phyloP scores from a whole-genome alignment of 768 basidiomycete genomes.

The Dictyophora rubrovolvata region DNA sequence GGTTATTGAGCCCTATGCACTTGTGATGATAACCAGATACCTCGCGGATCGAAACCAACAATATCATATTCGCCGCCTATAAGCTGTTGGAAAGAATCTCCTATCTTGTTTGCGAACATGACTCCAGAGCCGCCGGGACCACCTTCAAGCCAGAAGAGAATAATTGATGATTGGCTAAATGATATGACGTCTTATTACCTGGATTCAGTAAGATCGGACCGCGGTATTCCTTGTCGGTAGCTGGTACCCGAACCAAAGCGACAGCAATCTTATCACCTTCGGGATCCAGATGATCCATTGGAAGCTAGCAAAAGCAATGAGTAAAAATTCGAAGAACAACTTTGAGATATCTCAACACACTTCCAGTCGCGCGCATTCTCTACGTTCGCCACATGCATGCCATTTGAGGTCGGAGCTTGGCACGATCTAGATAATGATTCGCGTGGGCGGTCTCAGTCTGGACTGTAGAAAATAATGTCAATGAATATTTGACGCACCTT shows the following conservation, averaged over 20 bases:
- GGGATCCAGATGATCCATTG: slow-evolving; percentile 34
- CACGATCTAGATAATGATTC: slow-evolving; percentile 9
- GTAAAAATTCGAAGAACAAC: background rate
- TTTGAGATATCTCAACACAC: slow-evolving; percentile 11
- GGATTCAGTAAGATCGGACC: slow-evolving; percentile 39
- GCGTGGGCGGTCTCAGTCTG: background rate
- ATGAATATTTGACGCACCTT: background rate
- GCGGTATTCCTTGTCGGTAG: slow-evolving; percentile 25
- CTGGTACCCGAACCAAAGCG: slow-evolving; percentile 33
- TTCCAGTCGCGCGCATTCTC: slow-evolving; percentile 25
- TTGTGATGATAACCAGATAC: slow-evolving; percentile 14
- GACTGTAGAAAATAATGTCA: no score
- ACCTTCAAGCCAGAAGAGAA: slow-evolving; percentile 15
- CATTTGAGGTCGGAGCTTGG: slow-evolving; percentile 19
- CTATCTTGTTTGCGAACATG: slow-evolving; percentile 16
- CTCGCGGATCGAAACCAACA: slow-evolving; percentile 38
- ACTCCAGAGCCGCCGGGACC: slow-evolving; percentile 40
- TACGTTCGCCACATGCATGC: slow-evolving; percentile 16
- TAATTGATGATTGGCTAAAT: background rate
- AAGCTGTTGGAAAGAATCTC: slow-evolving; percentile 19
- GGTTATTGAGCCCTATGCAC: background rate
- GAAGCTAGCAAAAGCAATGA: slow-evolving; percentile 25
- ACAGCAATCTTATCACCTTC: slow-evolving; percentile 29
- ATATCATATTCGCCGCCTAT: slow-evolving; percentile 37
- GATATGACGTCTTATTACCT: background rate